These are phyloP conservation scores for Metschnikowia proteae DNA, from an alignment of 805 yeast genomes.

Conservation along the genomic window DNA sequence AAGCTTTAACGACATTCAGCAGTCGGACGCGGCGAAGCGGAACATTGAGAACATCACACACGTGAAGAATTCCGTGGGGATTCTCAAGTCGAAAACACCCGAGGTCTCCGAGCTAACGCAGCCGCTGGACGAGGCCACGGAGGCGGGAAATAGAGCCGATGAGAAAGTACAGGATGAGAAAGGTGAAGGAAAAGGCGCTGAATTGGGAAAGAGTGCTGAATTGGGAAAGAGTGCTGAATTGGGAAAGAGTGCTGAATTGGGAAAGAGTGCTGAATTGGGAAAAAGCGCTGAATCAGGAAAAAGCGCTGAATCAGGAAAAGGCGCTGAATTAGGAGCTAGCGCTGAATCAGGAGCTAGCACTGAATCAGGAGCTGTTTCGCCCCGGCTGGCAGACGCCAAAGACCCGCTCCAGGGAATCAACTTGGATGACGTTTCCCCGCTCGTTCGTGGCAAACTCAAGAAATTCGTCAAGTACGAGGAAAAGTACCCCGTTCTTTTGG, in stretches of 20 bases:
- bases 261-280: background rate
- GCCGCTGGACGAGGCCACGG: constrained; percentile 40
- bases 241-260: background rate
- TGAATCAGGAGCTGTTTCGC: too few species aligned
- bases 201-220: background rate
- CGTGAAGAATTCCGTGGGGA: constrained; percentile 30
- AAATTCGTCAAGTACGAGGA: constrained; percentile 86
- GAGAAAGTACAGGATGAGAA: too few species aligned
- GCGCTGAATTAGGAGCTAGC: background rate
- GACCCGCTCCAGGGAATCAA: constrained; percentile 21
- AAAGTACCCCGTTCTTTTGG: constrained; percentile 79
- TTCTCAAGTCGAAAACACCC: constrained; percentile 45
- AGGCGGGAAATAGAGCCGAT: too few species aligned
- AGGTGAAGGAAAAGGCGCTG: constrained; percentile 7
- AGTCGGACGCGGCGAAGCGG: constrained; percentile 11
- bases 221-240: background rate
- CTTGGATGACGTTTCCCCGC: constrained; percentile 49
- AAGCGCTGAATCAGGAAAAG: background rate
- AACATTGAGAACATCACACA: constrained; percentile 21
- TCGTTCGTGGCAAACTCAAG: constrained; percentile 56
- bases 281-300: too few species aligned
- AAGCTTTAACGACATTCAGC: constrained; percentile 34
- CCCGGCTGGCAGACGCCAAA: background rate
- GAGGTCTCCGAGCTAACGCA: constrained; percentile 42
- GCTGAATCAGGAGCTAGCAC: too few species aligned